Conservation (phyloP, 306 rosid genomes). For the Datisca glomerata region DNA sequence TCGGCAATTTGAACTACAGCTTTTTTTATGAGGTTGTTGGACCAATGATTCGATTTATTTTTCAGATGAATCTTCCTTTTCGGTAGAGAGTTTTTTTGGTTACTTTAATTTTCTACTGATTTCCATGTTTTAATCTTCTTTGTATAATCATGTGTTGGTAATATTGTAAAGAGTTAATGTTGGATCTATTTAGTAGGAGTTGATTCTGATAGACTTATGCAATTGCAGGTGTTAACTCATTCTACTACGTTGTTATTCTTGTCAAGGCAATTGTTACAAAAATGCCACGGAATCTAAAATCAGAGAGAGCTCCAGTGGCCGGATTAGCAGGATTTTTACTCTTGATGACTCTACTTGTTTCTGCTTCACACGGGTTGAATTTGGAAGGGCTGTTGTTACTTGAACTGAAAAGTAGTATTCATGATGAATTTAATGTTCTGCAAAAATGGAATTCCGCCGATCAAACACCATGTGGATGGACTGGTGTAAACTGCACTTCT, state of each 20-base stretch:
- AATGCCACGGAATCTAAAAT: conserved; percentile 34
- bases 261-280: conserved; percentile 13
- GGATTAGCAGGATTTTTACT: conserved; percentile 31
- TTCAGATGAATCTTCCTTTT: no score
- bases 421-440: conserved; percentile 26
- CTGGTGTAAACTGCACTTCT: conserved; percentile 50
- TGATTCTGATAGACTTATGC: background rate
- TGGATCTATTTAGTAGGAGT: background rate
- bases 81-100: no score
- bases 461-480: conserved; percentile 74
- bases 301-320: conserved; percentile 20
- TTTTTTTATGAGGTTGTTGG: no score
- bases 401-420: conserved; percentile 45
- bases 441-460: conserved; percentile 52
- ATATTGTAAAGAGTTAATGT: background rate
- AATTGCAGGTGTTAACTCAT: conserved; percentile 31
- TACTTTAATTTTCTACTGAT: no score
- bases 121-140: no score
- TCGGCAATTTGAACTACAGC: no score
- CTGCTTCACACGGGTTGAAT: conserved; percentile 58
- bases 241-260: conserved; percentile 9
- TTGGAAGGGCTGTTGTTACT: conserved; percentile 55
- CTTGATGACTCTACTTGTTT: conserved; percentile 25
- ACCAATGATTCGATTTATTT: no score
- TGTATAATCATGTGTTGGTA: no score